phyloP scores from a whole-genome alignment of 495 filamentous ascomycete species.

The Podospora appendiculata region DNA sequence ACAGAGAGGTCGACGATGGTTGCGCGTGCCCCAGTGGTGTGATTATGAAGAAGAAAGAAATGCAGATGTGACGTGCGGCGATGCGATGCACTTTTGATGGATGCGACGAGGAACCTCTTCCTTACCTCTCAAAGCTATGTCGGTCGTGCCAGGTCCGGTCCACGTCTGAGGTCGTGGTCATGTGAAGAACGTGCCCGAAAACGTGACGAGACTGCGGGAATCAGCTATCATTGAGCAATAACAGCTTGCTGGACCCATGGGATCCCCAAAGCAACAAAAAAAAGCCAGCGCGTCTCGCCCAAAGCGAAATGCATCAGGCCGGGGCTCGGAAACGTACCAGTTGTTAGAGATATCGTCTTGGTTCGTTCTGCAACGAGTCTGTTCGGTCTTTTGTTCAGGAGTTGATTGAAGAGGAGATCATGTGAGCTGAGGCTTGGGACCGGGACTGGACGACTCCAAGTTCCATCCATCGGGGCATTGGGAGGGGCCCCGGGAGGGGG shows the following conservation, averaged over 20 bases:
- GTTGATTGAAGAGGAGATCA: constrained; percentile 24
- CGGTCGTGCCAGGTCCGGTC: constrained; percentile 12
- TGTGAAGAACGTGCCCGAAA: constrained; percentile 31
- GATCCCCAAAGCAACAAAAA: constrained; percentile 6
- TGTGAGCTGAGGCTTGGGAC: constrained; percentile 22
- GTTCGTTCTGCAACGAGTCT: not conserved
- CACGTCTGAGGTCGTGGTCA: constrained; percentile 27
- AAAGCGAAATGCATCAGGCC: not conserved
- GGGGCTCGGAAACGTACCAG: constrained; percentile 14
- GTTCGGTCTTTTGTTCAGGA: constrained; percentile 10
- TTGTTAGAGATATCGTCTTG: constrained; percentile 3
- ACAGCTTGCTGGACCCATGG: constrained; percentile 6
- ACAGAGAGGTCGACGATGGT: not conserved
- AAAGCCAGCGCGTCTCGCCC: constrained; percentile 2
- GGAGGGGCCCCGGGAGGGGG: constrained; percentile 1
- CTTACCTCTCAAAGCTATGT: constrained; percentile 14
- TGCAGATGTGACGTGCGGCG: too few species aligned
- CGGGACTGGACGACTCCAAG: not conserved
- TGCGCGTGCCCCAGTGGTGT: not conserved
- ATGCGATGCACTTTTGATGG: not conserved
- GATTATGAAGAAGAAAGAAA: not conserved
- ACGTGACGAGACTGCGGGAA: constrained; percentile 24
- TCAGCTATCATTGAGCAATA: constrained; percentile 2
- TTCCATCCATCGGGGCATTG: too few species aligned
- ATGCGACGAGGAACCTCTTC: not conserved